Base-by-base conservation (phyloP, 208 protist species). In the Acanthamoeba lugdunensis region DNA sequence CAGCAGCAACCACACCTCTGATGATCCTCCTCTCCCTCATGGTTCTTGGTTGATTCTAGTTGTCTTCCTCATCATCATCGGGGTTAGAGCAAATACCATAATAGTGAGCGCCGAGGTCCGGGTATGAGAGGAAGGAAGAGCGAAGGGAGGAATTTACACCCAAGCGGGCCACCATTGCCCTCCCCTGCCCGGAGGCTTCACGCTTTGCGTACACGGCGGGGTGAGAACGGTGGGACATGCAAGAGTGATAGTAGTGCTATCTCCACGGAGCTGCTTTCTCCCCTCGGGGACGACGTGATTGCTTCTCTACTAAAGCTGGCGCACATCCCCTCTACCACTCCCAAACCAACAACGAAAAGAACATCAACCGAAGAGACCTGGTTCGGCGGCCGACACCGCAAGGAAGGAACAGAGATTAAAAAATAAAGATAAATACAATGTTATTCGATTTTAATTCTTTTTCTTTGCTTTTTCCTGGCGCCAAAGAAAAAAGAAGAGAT, bases 271-370 rank as follows among this genome's bases (percentile, higher is more conserved):
- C n/a, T 25, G 75, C 45, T 28, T 56, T 84, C 75, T 33, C 45
- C 33, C 41, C 58, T 65, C 58, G 58, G 58, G 58, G 58, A 65
- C 58, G 7, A 21, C 21, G 25, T 84, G 75, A 84, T 84, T 84
- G 48, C 75, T 56, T 84, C 75, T 84, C 75, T 84, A 84, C 75
- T 84, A 84, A 56, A 84, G 75, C 75, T 84, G 75, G 75, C 75
- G 11, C 30, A 84, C 41, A 84, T 84, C 48, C 21, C 45, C 8
- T 48, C 45, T 48, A 9, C 37, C 3, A 48, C 0, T 21, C 8
- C 54, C 11, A 58, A 58, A 58, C 54, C 11, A 58, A 58, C 14
- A 0, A 58, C 16, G 16, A 21, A 67, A 67, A 28, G 16, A 67
- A 67, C 33, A 33, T 33, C 33, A 33, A 33, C 33, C 33, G 33